phyloP scores from a whole-genome alignment of 257 asterid genomes.

The Rehmannia glutinosa region DNA sequence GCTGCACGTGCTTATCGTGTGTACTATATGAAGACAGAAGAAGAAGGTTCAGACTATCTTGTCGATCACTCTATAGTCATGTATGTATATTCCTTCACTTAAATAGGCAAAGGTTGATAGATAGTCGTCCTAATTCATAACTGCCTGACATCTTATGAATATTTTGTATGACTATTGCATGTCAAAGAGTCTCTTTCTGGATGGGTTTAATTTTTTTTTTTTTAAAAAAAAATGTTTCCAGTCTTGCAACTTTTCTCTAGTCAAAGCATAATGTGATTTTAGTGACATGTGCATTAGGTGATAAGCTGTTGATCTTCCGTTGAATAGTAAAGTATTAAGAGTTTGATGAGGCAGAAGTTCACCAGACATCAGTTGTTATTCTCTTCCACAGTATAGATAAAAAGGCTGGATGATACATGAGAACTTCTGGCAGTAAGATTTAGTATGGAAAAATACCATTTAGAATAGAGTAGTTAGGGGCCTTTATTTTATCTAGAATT shows the following conservation, averaged over 20 bases:
- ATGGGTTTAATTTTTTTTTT: not conserved
- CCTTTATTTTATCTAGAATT: not conserved
- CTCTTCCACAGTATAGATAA: too few relatives aligned
- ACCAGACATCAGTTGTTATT: too few relatives aligned
- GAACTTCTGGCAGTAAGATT: too few relatives aligned
- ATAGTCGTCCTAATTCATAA: not conserved
- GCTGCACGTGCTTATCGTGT: conserved; percentile 94
- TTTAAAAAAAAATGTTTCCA: not conserved
- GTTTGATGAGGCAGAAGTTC: too few relatives aligned
- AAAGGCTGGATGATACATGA: too few relatives aligned
- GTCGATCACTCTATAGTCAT: conserved; percentile 97
- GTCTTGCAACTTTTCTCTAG: not conserved
- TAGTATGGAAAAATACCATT: too few relatives aligned
- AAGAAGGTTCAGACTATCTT: conserved; percentile 90
- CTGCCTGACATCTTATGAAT: not conserved
- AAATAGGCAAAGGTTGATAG: not conserved
- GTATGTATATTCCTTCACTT: conserved; percentile 40
- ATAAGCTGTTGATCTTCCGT: too few relatives aligned
- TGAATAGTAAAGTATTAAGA: too few relatives aligned
- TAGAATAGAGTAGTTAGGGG: not conserved
- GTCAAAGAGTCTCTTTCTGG: not conserved
- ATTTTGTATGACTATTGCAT: not conserved
- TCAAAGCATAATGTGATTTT: too few relatives aligned
- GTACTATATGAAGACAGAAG: conserved; percentile 94
- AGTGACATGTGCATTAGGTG: too few relatives aligned